phyloP scores from a whole-genome alignment of 2,329 filamentous ascomycete species.

The Penicillium sp. region DNA sequence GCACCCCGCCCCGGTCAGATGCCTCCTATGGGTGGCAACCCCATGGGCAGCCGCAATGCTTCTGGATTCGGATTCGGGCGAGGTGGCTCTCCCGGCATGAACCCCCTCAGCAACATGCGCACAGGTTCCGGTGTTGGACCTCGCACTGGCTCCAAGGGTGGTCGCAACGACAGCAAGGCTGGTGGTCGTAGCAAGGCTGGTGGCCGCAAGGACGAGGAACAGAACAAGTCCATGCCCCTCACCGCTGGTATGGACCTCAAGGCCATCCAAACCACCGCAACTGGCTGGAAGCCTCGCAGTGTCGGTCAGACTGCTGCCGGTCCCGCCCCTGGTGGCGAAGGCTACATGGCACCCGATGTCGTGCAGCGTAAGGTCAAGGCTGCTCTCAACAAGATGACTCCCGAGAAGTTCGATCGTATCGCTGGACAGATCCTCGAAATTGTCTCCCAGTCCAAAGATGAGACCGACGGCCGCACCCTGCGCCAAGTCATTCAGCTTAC shows the following conservation, averaged over 20 bases:
- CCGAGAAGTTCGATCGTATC: slow-evolving; percentile 97
- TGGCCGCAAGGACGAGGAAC: slow-evolving; percentile 65
- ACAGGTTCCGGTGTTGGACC: slow-evolving; percentile 46
- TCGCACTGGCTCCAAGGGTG: slow-evolving; percentile 51
- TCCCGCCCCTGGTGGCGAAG: slow-evolving; percentile 53
- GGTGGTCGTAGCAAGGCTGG: slow-evolving; percentile 46
- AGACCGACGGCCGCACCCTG: slow-evolving; percentile 88
- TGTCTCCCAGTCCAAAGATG: slow-evolving; percentile 91
- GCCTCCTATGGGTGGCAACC: slow-evolving; percentile 71
- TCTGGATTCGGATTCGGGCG: slow-evolving; percentile 63
- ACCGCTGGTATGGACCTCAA: slow-evolving; percentile 81
- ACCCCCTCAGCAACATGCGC: slow-evolving; percentile 41
- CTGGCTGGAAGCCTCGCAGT: slow-evolving; percentile 87
- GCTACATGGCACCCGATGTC: slow-evolving; percentile 80
- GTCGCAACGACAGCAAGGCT: slow-evolving; percentile 13
- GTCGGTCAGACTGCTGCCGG: slow-evolving; percentile 54
- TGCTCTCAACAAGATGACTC: slow-evolving; percentile 99
- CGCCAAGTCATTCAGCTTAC: slow-evolving; percentile 98
- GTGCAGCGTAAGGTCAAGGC: slow-evolving; percentile 99
- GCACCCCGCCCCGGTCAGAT: slow-evolving; percentile 57
- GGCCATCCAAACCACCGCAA: slow-evolving; percentile 70
- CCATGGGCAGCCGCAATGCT: slow-evolving; percentile 46
- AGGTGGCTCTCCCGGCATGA: slow-evolving; percentile 57
- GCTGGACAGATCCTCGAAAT: slow-evolving; percentile 90
- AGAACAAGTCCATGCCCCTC: slow-evolving; percentile 86